Conservation (phyloP, 306 rosid species). For the Quercus glauca region DNA sequence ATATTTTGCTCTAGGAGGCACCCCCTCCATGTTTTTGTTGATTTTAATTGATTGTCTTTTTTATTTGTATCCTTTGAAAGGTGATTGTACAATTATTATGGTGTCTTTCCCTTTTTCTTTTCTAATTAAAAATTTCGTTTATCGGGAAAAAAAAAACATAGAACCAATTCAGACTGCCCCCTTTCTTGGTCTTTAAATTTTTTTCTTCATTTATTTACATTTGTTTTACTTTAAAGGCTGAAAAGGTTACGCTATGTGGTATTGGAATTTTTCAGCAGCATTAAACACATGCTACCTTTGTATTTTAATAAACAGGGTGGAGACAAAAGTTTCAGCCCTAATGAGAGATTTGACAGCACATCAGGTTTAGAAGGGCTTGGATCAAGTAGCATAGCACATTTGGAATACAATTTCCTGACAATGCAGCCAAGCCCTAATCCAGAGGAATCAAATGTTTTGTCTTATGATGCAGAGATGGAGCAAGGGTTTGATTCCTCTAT, state of each 20-base stretch:
- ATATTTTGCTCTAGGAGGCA: no score
- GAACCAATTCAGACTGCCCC: background rate
- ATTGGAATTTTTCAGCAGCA: background rate
- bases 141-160: no score
- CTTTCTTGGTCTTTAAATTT: background rate
- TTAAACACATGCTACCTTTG: background rate
- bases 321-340: slow-evolving; percentile 4
- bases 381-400: slow-evolving; percentile 2
- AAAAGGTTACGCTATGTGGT: background rate
- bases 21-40: no score
- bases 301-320: slow-evolving; percentile 28
- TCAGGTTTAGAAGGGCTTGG: slow-evolving; percentile 21
- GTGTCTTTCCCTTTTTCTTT: no score
- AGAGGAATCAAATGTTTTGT: slow-evolving; percentile 21
- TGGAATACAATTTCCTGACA: slow-evolving; percentile 13
- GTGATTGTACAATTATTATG: no score
- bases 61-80: no score
- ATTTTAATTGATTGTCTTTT: no score
- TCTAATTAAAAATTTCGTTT: no score
- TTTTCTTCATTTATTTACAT: background rate
- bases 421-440: slow-evolving; percentile 16
- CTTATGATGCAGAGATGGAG: slow-evolving; percentile 14
- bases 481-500: slow-evolving; percentile 22
- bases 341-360: slow-evolving; percentile 11
- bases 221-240: background rate